Evolutionary conservation across 139 green algal species (phyloP), one percentile per base, ranked within the genome.

Genomic region (Chlorella sp.): DNA sequence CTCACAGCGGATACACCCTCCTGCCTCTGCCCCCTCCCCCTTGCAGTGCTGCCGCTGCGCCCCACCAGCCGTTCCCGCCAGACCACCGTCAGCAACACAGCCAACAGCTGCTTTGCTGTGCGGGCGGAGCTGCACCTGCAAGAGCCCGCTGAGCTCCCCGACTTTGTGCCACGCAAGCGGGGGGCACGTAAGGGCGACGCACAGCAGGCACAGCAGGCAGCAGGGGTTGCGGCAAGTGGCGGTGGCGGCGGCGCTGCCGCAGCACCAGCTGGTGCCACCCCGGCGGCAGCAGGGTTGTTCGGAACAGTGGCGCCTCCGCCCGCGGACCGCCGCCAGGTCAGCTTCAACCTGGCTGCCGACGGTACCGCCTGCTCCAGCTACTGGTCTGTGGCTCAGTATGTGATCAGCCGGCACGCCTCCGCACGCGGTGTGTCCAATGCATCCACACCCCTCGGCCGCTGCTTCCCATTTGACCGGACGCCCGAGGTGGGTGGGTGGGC

Each of bases 391-490:
- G 40, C 86, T 53, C 78, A 92, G 66, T 89, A 81, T 39, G 32
- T 75, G 86, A 61, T 87, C 42, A 19, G 60, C n/a, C 42, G 39
- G 11, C 61, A 79, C 37, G 53, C 32, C 83, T 76, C 32, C 57
- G 3, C 48, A 4, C 34, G 87, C 15, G 66, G 36, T 0, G 19
- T 30, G 32, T 16, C 19, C 42, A 21, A 2, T n/a, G 22, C 36
- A 12, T 0, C 64, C 7, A 19, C 24, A 24, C 40, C 66, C 30
- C 77, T 90, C 77, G 77, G 60, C 28, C 28, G n/a, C 19, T 90
- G 86, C 61, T 90, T 90, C 79, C 87, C 87, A n/a, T 90, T 87
- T 77, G 80, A 82, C 42, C 19, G 69, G 0, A 40, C 80, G 9
- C 60, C 77, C 28, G 80, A 87, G 87, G 80, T 82, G 66, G 36